Evolutionary conservation across 768 basidiomycete genomes (phyloP).

Genomic region (Dentipellis fragilis): DNA sequence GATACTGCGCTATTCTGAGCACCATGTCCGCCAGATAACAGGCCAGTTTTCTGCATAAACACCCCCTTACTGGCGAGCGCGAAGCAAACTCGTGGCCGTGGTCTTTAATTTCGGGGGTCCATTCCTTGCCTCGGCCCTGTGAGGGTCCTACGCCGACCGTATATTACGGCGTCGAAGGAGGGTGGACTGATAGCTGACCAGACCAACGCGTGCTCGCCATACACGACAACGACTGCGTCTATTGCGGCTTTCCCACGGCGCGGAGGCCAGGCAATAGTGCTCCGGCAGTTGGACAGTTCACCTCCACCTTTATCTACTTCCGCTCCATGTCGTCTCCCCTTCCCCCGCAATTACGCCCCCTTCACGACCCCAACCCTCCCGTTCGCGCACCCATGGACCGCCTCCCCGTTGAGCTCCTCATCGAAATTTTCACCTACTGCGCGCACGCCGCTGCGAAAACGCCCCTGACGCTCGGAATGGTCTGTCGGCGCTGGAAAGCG

Average conservation of each 20-base stretch:
- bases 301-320: neutral
- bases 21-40: too few relatives aligned
- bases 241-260: neutral
- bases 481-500: constrained; percentile 52
- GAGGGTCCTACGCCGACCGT: too few relatives aligned
- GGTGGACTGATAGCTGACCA: too few relatives aligned
- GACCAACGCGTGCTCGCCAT: neutral
- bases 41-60: too few relatives aligned
- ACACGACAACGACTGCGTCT: neutral
- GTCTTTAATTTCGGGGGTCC: too few relatives aligned
- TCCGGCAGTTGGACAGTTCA: neutral
- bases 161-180: too few relatives aligned
- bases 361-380: neutral
- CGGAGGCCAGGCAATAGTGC: too few relatives aligned
- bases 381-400: constrained; percentile 10
- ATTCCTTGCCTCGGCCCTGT: too few relatives aligned
- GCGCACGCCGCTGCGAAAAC: constrained; percentile 26
- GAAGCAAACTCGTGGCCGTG: too few relatives aligned
- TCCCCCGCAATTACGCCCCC: neutral
- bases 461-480: constrained; percentile 38
- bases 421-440: constrained; percentile 44
- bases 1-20: too few relatives aligned
- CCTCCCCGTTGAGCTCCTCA: constrained; percentile 53
- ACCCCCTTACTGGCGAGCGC: too few relatives aligned
- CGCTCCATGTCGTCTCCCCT: neutral